A percentile compares a stretch with the other conserved stretches of the same genome.
These are phyloP conservation scores for Helianthus tuberosus DNA, from an alignment of 129 eudicot genomes.

Conservation along the genomic window DNA sequence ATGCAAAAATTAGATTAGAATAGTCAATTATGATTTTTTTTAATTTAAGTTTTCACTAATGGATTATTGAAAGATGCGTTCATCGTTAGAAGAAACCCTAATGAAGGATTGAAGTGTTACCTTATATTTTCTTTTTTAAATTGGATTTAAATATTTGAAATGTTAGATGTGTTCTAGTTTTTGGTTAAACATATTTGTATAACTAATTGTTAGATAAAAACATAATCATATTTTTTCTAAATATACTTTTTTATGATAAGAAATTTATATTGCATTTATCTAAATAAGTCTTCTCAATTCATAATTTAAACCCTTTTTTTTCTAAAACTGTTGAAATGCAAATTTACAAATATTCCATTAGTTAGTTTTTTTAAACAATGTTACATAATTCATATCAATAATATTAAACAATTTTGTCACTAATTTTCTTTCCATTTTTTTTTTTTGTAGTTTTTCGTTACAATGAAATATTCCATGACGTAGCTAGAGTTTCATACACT, in stretches of 20 bases:
- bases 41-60: too few relatives aligned
- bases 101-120: too few relatives aligned
- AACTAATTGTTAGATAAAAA: neutral
- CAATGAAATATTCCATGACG: conserved; percentile 42
- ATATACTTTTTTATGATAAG: neutral
- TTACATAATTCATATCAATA: neutral
- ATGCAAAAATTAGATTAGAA: neutral
- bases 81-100: too few relatives aligned
- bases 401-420: too few relatives aligned
- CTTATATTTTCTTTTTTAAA: too few relatives aligned
- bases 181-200: neutral
- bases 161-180: neutral
- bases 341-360: neutral
- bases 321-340: neutral
- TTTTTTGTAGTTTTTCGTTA: conserved; percentile 47
- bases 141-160: too few relatives aligned
- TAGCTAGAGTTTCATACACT: conserved; percentile 46
- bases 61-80: too few relatives aligned
- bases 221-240: neutral
- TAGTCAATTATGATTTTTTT: neutral
- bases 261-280: neutral
- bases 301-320: neutral
- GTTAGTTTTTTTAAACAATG: neutral
- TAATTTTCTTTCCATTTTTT: neutral
- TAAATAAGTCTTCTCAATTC: neutral